Base-by-base conservation (phyloP, 1,284 basidiomycete genomes). In the Grifola frondosa region DNA sequence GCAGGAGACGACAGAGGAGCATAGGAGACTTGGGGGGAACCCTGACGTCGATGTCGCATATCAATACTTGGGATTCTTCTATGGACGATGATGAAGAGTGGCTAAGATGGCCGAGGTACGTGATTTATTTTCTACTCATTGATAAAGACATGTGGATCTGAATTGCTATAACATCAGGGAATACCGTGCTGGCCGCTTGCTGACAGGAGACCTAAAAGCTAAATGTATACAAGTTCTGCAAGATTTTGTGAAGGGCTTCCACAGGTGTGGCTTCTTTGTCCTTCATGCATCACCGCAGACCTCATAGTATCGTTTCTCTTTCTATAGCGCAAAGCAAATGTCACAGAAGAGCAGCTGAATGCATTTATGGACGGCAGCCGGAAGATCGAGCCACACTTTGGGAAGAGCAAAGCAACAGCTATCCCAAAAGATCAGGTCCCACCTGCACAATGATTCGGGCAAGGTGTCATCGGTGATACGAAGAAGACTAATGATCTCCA, bases 31-130 rank as follows among this genome's bases (percentile, higher is more conserved):
- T 19, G 97, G 97, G 5, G 97, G 97, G 1, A 80, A 98, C 65
- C 87, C 93, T 0, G 94, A 98, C 49, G 92, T 99, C 25, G 97
- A 99, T 66, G 91, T 99, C 45, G 79, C 89, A 42, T 99, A 92
- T 69, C 95, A 98, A 68, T 99, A 97, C 67, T 66, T 99, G 51
- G 80, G 83, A n/a, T 99, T 98, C 78, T 97, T 99, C 68, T n/a
- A 72, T 97, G 61, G 95, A 98, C 4, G 91, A 97, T 59, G 97
- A 99, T 50, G 88, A 81, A 20, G 88, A 93, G 69, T 74, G 97
- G 54, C 80, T 52, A 74, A 73, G 57, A 66, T 97, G 44, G 91
- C 84, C 26, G 78, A 80, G 68, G 92, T 92, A 53, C 49, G 81
- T 63, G 5, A 6, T 13, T 6, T n/a, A 47, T 24, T 17, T 22